phyloP scores from a whole-genome alignment of 2,329 filamentous ascomycete species.

The Simplicillium sp. region DNA sequence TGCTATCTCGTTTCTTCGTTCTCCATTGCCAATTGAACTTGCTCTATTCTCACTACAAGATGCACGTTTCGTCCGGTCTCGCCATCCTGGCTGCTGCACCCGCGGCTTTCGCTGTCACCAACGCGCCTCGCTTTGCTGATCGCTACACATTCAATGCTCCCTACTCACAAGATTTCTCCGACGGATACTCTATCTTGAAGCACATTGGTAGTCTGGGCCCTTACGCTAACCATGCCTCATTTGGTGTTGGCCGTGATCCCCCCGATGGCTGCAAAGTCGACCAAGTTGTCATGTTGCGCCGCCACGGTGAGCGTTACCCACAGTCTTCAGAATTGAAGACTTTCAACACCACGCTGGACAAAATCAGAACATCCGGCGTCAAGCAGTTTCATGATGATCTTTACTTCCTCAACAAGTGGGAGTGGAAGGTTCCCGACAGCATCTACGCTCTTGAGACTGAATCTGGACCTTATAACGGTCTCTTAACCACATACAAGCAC shows the following conservation, averaged over 20 bases:
- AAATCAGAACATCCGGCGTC: too few relatives aligned
- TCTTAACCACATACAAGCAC: background rate
- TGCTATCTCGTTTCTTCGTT: too few relatives aligned
- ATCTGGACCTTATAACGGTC: background rate
- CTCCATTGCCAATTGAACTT: too few relatives aligned
- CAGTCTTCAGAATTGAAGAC: background rate
- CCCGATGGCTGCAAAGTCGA: background rate
- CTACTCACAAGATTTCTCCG: background rate
- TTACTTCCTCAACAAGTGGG: background rate
- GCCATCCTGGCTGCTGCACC: too few relatives aligned
- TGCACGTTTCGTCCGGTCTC: too few relatives aligned
- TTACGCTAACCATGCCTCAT: background rate
- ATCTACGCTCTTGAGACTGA: background rate
- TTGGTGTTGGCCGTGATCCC: constrained; percentile 1
- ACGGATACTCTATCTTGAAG: background rate
- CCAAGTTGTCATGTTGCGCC: background rate
- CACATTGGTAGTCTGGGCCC: constrained; percentile 1
- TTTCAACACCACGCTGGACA: background rate
- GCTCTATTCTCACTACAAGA: too few relatives aligned
- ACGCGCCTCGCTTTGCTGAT: too few relatives aligned
- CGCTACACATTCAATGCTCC: background rate
- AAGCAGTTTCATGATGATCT: too few relatives aligned
- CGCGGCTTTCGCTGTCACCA: too few relatives aligned
- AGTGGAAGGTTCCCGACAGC: background rate
- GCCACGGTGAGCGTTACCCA: background rate